These are phyloP conservation scores for Leptographium flavum DNA, from an alignment of 2,329 filamentous ascomycete species.

Conservation along the genomic window DNA sequence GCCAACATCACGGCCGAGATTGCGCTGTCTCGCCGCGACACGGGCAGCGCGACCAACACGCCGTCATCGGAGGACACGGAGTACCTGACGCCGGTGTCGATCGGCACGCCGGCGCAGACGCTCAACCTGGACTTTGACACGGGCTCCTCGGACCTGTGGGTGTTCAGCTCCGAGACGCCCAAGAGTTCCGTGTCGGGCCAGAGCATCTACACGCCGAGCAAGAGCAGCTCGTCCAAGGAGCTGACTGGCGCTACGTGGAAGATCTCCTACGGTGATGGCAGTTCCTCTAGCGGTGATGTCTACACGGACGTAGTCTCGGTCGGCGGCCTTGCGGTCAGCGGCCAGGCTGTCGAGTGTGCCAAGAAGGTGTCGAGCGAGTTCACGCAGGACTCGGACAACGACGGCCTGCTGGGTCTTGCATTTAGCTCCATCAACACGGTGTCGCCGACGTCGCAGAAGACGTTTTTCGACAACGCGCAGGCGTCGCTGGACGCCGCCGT, in stretches of 20 bases:
- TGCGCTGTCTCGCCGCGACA: constrained; percentile 13
- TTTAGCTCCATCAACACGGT: constrained; percentile 19
- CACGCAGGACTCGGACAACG: constrained; percentile 11
- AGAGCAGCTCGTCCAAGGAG: constrained; percentile 15
- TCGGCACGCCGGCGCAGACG: constrained; percentile 21
- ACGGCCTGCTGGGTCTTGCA: constrained; percentile 16
- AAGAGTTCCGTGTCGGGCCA: constrained; percentile 14
- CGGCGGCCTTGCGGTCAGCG: constrained; percentile 15
- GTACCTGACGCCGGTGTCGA: constrained; percentile 24
- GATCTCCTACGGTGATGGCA: constrained; percentile 21
- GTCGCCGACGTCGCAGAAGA: constrained; percentile 14
- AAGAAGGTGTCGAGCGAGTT: constrained; percentile 15
- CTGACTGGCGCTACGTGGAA: constrained; percentile 16
- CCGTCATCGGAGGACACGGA: constrained; percentile 20
- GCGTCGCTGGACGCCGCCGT: constrained; percentile 16
- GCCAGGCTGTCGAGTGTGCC: constrained; percentile 19
- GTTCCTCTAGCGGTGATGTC: constrained; percentile 17
- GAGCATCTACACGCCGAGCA: constrained; percentile 16
- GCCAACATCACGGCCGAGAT: constrained; percentile 8
- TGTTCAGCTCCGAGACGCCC: constrained; percentile 18
- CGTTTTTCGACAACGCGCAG: constrained; percentile 21
- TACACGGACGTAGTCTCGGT: constrained; percentile 19
- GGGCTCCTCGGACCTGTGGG: constrained; percentile 21
- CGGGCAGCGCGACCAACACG: constrained; percentile 16
- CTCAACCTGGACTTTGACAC: constrained; percentile 20